Evolutionary conservation across 441 rosid genomes (phyloP).

Genomic region (Adansonia madagascariensis): DNA sequence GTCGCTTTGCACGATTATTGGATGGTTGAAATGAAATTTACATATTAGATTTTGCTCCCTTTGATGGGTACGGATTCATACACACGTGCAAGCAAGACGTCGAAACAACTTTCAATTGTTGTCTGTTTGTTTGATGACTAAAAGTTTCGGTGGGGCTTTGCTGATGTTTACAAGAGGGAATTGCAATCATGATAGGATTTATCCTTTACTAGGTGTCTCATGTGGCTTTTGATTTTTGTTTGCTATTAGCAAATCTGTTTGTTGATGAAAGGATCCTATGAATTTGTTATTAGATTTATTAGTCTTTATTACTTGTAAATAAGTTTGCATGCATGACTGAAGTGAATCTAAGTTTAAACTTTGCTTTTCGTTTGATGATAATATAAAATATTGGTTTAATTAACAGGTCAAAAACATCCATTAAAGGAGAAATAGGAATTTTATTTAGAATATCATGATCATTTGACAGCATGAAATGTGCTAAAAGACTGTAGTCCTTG

Average conservation of each 20-base stretch:
- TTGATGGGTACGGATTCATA: background rate
- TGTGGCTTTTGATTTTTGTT: constrained; percentile 6
- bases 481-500: background rate
- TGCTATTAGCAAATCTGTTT: background rate
- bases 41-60: background rate
- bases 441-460: background rate
- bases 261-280: background rate
- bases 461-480: background rate
- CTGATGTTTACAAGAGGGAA: background rate
- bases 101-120: background rate
- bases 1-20: background rate
- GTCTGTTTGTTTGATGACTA: background rate
- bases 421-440: background rate
- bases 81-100: background rate
- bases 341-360: background rate
- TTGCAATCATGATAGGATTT: background rate
- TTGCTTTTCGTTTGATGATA: background rate
- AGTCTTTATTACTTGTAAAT: background rate
- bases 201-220: background rate
- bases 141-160: background rate
- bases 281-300: background rate
- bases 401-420: background rate
- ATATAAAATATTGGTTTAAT: background rate
- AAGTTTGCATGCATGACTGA: background rate
- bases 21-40: constrained; percentile 4